A percentile compares a stretch with the other conserved stretches of the same genome.
phyloP scores from a whole-genome alignment of 495 filamentous ascomycete species.

The Neurospora sp. region DNA sequence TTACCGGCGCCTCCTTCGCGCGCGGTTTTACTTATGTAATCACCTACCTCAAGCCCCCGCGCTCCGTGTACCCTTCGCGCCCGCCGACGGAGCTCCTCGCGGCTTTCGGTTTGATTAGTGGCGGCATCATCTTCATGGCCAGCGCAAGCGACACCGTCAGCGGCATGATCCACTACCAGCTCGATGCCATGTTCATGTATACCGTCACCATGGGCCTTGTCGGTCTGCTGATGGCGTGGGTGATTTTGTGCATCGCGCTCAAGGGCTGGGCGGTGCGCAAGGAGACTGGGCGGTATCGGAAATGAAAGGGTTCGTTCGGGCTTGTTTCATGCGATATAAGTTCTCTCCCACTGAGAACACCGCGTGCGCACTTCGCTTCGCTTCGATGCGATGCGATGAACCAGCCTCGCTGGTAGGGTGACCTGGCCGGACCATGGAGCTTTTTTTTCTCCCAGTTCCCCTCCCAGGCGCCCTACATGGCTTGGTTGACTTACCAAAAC shows the following conservation, averaged over 20 bases:
- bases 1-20: constrained; percentile 71
- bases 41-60: constrained; percentile 72
- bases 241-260: constrained; percentile 65
- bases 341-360: background rate
- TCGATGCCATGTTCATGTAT: constrained; percentile 86
- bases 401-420: background rate
- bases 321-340: background rate
- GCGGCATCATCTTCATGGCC: constrained; percentile 87
- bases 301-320: background rate
- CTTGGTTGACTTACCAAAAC: background rate
- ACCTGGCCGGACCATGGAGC: background rate
- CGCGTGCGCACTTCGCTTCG: background rate
- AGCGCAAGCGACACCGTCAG: constrained; percentile 68
- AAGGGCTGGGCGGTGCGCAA: constrained; percentile 78
- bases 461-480: background rate
- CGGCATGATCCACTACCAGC: constrained; percentile 63
- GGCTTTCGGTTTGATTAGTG: constrained; percentile 77
- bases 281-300: constrained; percentile 27
- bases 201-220: constrained; percentile 80
- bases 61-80: constrained; percentile 70
- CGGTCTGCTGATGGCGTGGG: constrained; percentile 78
- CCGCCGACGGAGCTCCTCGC: constrained; percentile 86
- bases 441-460: background rate
- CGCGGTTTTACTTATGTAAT: constrained; percentile 72
- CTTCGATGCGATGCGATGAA: background rate